Base-by-base conservation (phyloP, 805 yeast species). In the Soucietia sequanensis region DNA sequence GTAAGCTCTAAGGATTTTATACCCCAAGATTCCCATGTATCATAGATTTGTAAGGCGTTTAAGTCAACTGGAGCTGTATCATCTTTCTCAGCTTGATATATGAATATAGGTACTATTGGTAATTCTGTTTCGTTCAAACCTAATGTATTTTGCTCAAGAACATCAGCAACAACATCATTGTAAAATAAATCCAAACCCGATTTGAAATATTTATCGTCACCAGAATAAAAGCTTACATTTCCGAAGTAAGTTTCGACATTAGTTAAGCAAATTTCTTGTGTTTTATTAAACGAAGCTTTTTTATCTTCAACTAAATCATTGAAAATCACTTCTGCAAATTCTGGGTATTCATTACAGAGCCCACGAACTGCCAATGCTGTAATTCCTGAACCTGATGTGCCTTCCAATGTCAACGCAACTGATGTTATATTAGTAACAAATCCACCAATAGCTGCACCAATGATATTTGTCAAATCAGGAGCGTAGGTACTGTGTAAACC, bases 381-480 rank as follows among this genome's bases (percentile, higher is more conserved):
- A 12, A 60, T 39, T 5, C 61, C 63, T 2, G 62, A 45, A 15
- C 41, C 48, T 8, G 41, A 5, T 2, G 39, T 37, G 4, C 61
- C 61, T 16, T 50, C 56, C 22, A 48, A 33, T 5, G 43, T 38
- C 6, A 35, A 34, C 4, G 49, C 48, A 1, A 52, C 42, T n/a
- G 38, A 42, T n/a, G 54, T 48, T 14, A 57, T 34, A 29, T 58
- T 50, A 23, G 54, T 38, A 10, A 53, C 53, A 44, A 52, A 43
- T 7, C 64, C 64, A 5, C 64, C 64, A 18, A 56, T 25, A 2
- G 62, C 62, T 3, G 52, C 56, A 17, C 63, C 65, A 42, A 35
- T 35, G 34, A 33, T 9, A 44, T 34, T 15, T n/a, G n/a, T n/a
- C 11, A 35, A 26, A 37, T 59, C 61, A 3, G 59, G 59, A 27